phyloP scores from a whole-genome alignment of 202 grass and related monocot species.

The Carex sylvatica region DNA sequence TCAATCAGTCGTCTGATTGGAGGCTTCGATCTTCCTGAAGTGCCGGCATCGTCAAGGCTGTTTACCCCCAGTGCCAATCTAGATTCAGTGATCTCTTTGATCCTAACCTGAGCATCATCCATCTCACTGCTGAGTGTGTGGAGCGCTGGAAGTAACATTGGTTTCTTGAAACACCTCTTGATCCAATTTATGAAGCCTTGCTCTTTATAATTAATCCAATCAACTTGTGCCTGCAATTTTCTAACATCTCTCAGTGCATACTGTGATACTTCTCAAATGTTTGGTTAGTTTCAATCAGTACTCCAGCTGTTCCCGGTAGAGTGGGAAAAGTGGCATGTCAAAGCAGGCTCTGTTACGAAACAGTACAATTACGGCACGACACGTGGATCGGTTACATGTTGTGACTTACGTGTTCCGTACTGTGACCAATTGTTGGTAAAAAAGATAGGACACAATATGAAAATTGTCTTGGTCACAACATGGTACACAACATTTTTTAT shows the following conservation, averaged over 20 bases:
- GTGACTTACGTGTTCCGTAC: no score
- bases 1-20: not conserved
- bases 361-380: no score
- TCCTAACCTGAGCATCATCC: not conserved
- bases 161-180: not conserved
- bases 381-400: no score
- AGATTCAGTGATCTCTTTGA: slow-evolving; percentile 2
- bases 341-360: no score
- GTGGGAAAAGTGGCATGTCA: no score
- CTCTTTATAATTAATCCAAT: slow-evolving; percentile 3
- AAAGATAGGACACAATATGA: no score
- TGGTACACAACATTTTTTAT: no score
- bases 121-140: not conserved
- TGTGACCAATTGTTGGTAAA: no score
- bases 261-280: not conserved
- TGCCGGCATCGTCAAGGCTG: not conserved
- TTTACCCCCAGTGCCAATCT: not conserved
- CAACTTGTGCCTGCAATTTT: not conserved
- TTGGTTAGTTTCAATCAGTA: no score
- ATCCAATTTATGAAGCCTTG: not conserved
- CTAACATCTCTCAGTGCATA: not conserved
- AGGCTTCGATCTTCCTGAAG: not conserved
- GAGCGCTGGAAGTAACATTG: not conserved
- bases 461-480: no score
- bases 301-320: no score